Conservation (phyloP, 306 rosid genomes). For the Vigna hirtella region DNA sequence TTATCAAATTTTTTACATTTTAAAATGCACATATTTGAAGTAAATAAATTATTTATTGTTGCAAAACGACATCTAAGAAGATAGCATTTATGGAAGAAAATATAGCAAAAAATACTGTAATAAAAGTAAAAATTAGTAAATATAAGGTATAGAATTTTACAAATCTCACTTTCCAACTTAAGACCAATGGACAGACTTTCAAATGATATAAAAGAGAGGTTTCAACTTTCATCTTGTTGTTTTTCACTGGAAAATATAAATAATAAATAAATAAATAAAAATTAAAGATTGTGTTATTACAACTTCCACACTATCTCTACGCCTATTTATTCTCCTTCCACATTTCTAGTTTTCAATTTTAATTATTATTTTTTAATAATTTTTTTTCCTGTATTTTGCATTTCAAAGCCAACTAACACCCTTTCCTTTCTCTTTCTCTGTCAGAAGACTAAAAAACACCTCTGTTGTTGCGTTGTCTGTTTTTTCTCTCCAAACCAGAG, state of each 20-base stretch:
- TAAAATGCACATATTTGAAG: neutral
- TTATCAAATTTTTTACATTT: neutral
- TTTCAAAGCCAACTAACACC: slow-evolving; percentile 59
- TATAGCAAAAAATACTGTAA: neutral
- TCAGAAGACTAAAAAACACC: slow-evolving; percentile 43
- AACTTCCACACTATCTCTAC: slow-evolving; percentile 6
- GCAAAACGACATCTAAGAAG: neutral
- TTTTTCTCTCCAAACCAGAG: slow-evolving; percentile 42
- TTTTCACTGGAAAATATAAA: neutral
- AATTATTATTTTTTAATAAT: neutral
- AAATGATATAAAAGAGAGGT: neutral
- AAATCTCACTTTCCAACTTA: neutral
- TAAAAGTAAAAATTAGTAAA: too few relatives aligned
- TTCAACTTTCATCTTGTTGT: neutral
- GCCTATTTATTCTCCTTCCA: slow-evolving; percentile 52
- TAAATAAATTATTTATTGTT: neutral
- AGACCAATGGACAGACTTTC: neutral
- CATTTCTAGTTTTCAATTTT: neutral
- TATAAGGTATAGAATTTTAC: neutral
- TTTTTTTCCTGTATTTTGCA: neutral
- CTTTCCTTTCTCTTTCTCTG: slow-evolving; percentile 42
- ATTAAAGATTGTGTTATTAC: neutral
- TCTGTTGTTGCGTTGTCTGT: slow-evolving; percentile 42
- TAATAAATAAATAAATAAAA: too few relatives aligned
- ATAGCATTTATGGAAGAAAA: neutral